Evolutionary conservation across 768 basidiomycete genomes (phyloP), one percentile per base, ranked within the genome.

Genomic region (Hygrophoropsis aurantiaca): DNA sequence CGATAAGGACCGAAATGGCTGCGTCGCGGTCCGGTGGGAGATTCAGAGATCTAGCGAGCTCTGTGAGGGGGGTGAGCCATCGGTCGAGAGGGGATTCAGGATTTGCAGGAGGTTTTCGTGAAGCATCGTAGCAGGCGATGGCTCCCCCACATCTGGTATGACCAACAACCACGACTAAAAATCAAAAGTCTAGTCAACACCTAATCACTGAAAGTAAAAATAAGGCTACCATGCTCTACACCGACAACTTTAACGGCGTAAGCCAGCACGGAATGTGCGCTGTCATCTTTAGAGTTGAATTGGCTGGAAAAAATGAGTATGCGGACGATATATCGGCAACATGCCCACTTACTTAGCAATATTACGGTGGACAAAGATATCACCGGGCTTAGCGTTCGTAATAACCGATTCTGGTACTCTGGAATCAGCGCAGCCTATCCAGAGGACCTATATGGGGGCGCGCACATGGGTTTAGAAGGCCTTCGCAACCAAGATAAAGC

Each of bases 401-500:
- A 91, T 65, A 53, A 90, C 81, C 18, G 81, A 80, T 63, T 93
- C 92, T 23, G 92, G 90, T 1, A 93, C 90, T 52, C 93, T 77
- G 13, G 91, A 94, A 68, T 95, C 93, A 20, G 90, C 77, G 61
- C 88, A 90, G 42, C 88, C 86, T 60, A 90, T 81, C 87, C 87
- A 90, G 57, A 89, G 80, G 9, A 85, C 72, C 87, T 89, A 34
- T 20, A 33, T 11, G n/a, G 11, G 3, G 20, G 30, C 20, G 33
- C 21, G 15, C 25, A 23, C 15, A 18, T 44, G 3, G 10, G 11
- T 39, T 34, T 24, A 25, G 26, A 20, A 42, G 39, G 11, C 19
- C 34, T 27, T 25, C n/a, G 41, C 40, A 39, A 18, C 15, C 44
- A 16, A 30, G 13, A 30, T 7, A 6, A 30, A 13, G 27, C 23